Base-by-base conservation (phyloP, 176 grass and related monocot genomes). In the Bothriochloa decipiens region DNA sequence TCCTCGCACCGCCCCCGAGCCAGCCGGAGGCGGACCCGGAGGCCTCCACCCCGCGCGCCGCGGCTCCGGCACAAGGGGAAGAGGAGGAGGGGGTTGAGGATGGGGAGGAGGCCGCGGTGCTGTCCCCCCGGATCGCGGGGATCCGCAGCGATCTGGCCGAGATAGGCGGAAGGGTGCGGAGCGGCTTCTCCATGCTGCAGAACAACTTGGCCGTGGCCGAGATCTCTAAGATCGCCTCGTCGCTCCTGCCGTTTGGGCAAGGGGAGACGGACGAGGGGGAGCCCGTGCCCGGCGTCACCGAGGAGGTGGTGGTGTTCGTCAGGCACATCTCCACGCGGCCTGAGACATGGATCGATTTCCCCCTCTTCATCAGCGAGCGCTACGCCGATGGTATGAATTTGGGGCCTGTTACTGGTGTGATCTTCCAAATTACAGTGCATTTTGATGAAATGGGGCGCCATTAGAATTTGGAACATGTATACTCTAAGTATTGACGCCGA, bases 151-250 rank as follows among this genome's bases (percentile, higher is more conserved):
- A 97, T 84, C 88, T 97, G 39, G 87, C 89, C 4, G 94, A 97
- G 87, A 92, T 97, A 45, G 85, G 89, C 7, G 87, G 83, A 46
- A 87, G 88, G 89, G 83, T 97, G 78, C 86, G 79, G 87, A 97
- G 82, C 53, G 77, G 94, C 75, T 87, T 95, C 82, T 90, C 91
- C 32, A 85, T 97, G 76, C 80, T 92, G 66, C 92, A 92, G 67
- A 78, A 37, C 74, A 80, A 89, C 80, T 58, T 80, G 60, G 87
- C 90, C 7, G 89, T 90, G 23, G 72, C 89, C 12, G 89, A 88
- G 83, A 91, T 97, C n/a, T 94, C 91, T n/a, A 97, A 97, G 80
- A 88, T 94, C 41, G 89, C 94, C 7, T 90, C 94, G 72, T 88
- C 94, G 69, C 65, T 95, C 16, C 78, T 97, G 86, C 95, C 90